Evolutionary conservation across 768 basidiomycete species (phyloP), one percentile per base, ranked within the genome.

Genomic region (Paxillus rubicundulus): DNA sequence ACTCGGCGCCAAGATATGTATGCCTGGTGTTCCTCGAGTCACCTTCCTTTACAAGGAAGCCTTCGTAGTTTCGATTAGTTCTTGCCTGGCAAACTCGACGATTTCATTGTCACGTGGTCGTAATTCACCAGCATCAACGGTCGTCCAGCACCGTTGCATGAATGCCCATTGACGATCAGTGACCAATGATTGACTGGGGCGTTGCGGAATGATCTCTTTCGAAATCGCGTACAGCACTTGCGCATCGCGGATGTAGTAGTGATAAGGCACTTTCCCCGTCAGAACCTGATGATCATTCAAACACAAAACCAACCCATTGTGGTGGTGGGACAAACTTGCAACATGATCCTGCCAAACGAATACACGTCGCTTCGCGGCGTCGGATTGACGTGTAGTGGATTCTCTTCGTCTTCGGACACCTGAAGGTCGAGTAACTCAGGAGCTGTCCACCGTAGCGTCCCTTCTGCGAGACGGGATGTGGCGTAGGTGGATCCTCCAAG

Each of bases 381-480:
- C 36, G 42, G 44, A 5, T 2, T 32, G 34, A 37, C 13, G 9
- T 14, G 20, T 28, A 14, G 18, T 4, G 20, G 13, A 12, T 59
- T 41, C 9, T 65, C 62, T 5, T 61, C 55, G 21, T 21, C 21
- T 21, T 21, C 21, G 5, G 21, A 21, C 21, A 21, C 21, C 21
- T 21, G 21, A 30, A 60, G 28, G 17, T 54, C 65, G 53, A 75
- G 75, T 4, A 78, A 54, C 20, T 70, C 59, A 0, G 74, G 64
- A 46, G 77, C 77, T 13, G 76, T 72, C 75, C 75, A 78, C 0
- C 77, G 71, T 24, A 76, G 67, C 24, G 75, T 46, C 18, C 18
- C 73, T 20, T 36, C 39, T 9, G 27, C 21, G 9, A 16, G 73
- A 74, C 13, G 70, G 69, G 43, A 74, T 5, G 28, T 43, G 63